Percentiles rank a stretch among this genome's conserved stretches.
Evolutionary conservation across 2,329 filamentous ascomycete species (phyloP).

Genomic region (Colletotrichum limetticola): DNA sequence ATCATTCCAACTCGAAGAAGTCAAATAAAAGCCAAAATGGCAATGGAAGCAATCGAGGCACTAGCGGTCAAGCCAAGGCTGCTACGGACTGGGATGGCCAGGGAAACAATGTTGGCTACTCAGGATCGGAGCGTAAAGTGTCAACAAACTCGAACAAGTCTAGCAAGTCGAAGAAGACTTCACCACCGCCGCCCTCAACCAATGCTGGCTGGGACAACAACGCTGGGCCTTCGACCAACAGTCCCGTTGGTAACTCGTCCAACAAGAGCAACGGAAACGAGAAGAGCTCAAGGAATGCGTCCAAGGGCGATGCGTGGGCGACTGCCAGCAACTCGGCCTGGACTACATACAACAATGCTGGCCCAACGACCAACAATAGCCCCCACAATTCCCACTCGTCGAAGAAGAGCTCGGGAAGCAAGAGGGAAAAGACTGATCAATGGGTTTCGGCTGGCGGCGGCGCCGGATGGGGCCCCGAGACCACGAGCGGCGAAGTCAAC

Average conservation of each 20-base stretch:
- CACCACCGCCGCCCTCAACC: background rate
- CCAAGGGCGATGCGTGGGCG: conserved; percentile 4
- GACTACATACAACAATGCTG: conserved; percentile 23
- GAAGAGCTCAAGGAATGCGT: conserved; percentile 5
- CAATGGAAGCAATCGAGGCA: conserved; percentile 14
- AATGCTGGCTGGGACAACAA: conserved; percentile 35
- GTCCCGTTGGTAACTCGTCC: conserved; percentile 6
- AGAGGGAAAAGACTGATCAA: conserved; percentile 7
- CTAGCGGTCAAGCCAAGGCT: conserved; percentile 2
- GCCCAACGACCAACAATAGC: conserved; percentile 18
- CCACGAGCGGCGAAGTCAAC: conserved; percentile 13
- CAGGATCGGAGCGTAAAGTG: background rate
- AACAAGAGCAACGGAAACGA: conserved; percentile 28
- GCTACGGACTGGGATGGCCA: conserved; percentile 20
- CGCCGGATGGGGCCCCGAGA: conserved; percentile 24
- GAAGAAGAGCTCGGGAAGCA: conserved; percentile 6
- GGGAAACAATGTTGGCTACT: conserved; percentile 30
- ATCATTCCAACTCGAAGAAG: conserved; percentile 29
- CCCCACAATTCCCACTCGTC: conserved; percentile 21
- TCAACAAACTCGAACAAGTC: conserved; percentile 13
- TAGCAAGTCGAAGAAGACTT: conserved; percentile 6
- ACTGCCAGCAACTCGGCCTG: conserved; percentile 18
- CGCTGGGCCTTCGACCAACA: conserved; percentile 29
- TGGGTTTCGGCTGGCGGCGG: conserved; percentile 6
- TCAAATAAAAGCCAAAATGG: conserved; percentile 13